Evolutionary conservation across 768 basidiomycete genomes (phyloP).

Genomic region (Leccinum boreale): DNA sequence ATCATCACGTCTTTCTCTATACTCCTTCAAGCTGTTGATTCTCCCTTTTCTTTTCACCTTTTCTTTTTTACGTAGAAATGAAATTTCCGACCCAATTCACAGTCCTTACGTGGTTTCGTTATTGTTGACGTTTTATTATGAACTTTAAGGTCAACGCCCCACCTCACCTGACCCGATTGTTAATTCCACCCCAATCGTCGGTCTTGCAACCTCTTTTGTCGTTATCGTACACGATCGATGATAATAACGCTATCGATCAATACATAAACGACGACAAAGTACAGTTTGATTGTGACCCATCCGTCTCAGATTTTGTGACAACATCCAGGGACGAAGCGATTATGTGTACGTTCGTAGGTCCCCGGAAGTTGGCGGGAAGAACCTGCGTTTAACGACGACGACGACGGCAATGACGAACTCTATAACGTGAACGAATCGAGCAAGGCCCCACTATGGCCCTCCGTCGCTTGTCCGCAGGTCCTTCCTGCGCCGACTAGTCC

Average conservation of each 20-base stretch:
- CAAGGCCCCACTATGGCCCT: not conserved
- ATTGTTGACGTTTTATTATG: not conserved
- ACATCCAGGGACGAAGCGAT: not conserved
- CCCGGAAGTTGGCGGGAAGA: not conserved
- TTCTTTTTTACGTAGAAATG: not conserved
- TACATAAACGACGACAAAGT: not conserved
- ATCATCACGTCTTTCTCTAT: not conserved
- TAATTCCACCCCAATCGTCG: constrained; percentile 2
- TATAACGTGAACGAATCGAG: not conserved
- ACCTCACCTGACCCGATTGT: not conserved
- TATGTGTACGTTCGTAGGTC: not conserved
- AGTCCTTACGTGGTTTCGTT: constrained; percentile 14
- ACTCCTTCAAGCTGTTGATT: not conserved
- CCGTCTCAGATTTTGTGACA: not conserved
- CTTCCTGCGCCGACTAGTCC: not conserved
- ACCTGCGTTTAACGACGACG: not conserved
- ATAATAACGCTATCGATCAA: not conserved
- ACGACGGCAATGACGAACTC: not conserved
- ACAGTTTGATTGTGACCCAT: not conserved
- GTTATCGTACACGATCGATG: not conserved
- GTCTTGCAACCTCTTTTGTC: not conserved
- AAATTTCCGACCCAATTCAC: constrained; percentile 17
- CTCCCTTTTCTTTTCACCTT: not conserved
- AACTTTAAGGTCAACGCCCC: not conserved
- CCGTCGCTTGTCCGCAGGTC: constrained; percentile 11